Evolutionary conservation across 139 green algal species (phyloP).

Genomic region (Coelastrella sp.): DNA sequence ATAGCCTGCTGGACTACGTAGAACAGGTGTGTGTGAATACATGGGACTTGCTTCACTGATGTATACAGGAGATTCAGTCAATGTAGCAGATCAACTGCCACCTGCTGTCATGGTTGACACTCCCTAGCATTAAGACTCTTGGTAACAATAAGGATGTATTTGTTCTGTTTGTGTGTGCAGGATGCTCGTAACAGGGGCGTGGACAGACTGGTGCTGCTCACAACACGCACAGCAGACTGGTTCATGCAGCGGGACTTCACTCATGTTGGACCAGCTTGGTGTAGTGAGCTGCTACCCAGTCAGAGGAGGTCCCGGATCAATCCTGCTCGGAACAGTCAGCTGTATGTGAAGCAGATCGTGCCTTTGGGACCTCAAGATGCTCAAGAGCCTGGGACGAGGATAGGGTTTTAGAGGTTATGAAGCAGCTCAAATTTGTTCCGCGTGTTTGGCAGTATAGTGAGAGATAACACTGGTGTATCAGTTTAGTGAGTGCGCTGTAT

Average conservation of each 20-base stretch:
- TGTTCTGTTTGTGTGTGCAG: constrained; percentile 13
- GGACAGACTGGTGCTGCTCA: constrained; percentile 82
- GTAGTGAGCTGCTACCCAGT: constrained; percentile 63
- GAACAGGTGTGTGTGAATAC: constrained; percentile 60
- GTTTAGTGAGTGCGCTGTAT: too few relatives aligned
- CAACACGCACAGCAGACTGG: constrained; percentile 90
- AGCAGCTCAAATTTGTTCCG: too few relatives aligned
- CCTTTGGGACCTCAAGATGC: constrained; percentile 43
- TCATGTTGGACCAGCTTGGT: constrained; percentile 59
- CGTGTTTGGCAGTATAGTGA: too few relatives aligned
- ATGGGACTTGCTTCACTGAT: too few relatives aligned
- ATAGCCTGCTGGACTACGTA: constrained; percentile 87
- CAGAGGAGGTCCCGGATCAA: constrained; percentile 65
- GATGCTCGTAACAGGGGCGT: constrained; percentile 71
- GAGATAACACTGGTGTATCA: too few relatives aligned
- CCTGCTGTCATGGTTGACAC: too few relatives aligned
- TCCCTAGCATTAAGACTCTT: too few relatives aligned
- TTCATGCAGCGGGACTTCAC: constrained; percentile 76
- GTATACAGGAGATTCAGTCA: too few relatives aligned
- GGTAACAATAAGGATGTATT: too few relatives aligned
- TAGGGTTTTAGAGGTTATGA: constrained; percentile 91
- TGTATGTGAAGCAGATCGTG: constrained; percentile 85
- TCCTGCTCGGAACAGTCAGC: constrained; percentile 82
- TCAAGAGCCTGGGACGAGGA: constrained; percentile 75
- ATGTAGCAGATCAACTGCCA: too few relatives aligned